Base-by-base conservation (phyloP, 2,329 filamentous ascomycete species). In the Arthroderma uncinatum region DNA sequence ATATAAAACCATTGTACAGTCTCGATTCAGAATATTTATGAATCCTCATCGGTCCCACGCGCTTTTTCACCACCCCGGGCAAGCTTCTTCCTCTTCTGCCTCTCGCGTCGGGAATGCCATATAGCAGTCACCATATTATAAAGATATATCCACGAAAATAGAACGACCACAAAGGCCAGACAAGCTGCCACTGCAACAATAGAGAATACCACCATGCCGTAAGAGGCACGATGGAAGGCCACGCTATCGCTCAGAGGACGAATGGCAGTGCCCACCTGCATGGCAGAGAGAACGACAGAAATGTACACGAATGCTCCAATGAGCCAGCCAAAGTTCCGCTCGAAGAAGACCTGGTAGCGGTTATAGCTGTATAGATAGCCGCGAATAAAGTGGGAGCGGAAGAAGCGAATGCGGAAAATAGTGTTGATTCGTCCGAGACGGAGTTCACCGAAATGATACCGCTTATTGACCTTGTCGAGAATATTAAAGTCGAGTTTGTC, bases 281-380 rank as follows among this genome's bases (percentile, higher is more conserved):
- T 76, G 0, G 77, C 77, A 2, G 73, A 73, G 33, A 80, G 66
- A 16, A 78, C 67, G 14, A 80, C 61, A 39, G 70, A 71, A 19
- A 78, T 62, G 60, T 75, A 79, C 2, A 72, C 72, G 2, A 73
- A 70, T 1, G 70, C 62, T 7, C 69, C 65, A 0, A 73, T 65
- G 1, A 79, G 60, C 70, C 65, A 72, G 16, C 67, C 66, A 21
- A 78, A 71, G 59, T 78, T 75, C 34, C 74, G 66, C 10, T 66
- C 65, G 44, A 78, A 73, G 58, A 78, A 75, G 19, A 64, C 63
- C 2, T 64, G 60, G 62, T 78, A 80, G 48, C 65, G 64, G 25
- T 62, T 69, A 21, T 63, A 67, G 39, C 60, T 60, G n/a, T 63
- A 64, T 58, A 67, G 62, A 58, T 65, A 69, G 10, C 67, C 68